Evolutionary conservation across 2,329 filamentous ascomycete genomes (phyloP).

Genomic region (Aspergillus sojae): DNA sequence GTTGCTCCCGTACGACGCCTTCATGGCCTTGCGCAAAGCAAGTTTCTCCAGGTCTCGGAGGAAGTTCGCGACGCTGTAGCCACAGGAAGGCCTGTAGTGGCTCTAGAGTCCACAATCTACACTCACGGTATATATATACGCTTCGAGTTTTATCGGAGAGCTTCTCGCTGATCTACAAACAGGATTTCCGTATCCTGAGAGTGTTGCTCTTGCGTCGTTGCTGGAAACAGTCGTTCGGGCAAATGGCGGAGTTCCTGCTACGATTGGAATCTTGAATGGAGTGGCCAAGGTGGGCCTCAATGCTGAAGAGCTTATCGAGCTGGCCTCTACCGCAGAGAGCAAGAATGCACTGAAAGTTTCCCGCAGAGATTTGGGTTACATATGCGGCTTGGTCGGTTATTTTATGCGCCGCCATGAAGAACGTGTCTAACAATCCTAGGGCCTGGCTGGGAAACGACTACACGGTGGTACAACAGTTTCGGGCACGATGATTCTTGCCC

Average conservation of each 20-base stretch:
- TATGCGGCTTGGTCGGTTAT: constrained; percentile 70
- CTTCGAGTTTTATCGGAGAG: not conserved
- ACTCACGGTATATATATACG: constrained; percentile 70
- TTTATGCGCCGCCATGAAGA: not conserved
- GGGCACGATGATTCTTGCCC: constrained; percentile 87
- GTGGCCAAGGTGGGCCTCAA: constrained; percentile 78
- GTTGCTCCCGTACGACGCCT: constrained; percentile 22
- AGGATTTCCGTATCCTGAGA: constrained; percentile 73
- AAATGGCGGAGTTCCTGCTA: constrained; percentile 83
- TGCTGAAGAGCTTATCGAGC: constrained; percentile 70
- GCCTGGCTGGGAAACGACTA: constrained; percentile 66
- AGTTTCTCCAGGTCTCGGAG: constrained; percentile 72
- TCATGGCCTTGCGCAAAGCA: constrained; percentile 39
- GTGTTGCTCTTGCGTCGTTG: constrained; percentile 73
- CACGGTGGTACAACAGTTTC: constrained; percentile 93
- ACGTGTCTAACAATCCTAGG: constrained; percentile 45
- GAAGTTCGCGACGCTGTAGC: constrained; percentile 79
- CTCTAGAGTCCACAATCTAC: constrained; percentile 94
- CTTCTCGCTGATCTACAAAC: constrained; percentile 5
- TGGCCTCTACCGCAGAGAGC: constrained; percentile 67
- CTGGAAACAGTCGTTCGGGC: constrained; percentile 80
- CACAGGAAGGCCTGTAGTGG: constrained; percentile 79
- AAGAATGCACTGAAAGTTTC: constrained; percentile 79
- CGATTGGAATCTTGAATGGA: constrained; percentile 84
- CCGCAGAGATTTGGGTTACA: constrained; percentile 79